These are phyloP conservation scores for Trichoderma parareesei DNA, from an alignment of 495 filamentous ascomycete species.

Conservation along the genomic window DNA sequence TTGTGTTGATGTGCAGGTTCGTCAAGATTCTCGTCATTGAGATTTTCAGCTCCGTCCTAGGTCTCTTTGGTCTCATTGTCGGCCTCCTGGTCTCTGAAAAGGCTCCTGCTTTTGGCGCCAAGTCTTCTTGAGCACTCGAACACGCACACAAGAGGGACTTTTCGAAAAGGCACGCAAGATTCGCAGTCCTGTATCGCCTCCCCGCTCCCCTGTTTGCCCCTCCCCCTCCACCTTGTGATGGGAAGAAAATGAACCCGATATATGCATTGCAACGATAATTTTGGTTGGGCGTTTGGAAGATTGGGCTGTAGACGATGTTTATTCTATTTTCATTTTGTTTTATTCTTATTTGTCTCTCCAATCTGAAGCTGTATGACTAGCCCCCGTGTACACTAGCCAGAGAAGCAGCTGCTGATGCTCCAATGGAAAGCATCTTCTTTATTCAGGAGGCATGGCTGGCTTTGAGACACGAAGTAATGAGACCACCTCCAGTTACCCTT, in stretches of 20 bases:
- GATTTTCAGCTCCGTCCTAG: constrained; percentile 97
- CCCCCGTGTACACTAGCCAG: constrained; percentile 7
- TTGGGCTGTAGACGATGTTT: neutral
- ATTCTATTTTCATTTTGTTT: neutral
- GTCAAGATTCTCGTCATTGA: constrained; percentile 98
- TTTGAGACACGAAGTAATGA: neutral
- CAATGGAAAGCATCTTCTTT: neutral
- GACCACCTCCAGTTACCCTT: neutral
- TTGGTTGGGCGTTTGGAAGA: constrained; percentile 14
- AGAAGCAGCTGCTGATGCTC: constrained; percentile 3
- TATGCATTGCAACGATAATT: constrained; percentile 9
- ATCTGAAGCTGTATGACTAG: constrained; percentile 10
- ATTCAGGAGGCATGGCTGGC: neutral
- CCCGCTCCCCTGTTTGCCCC: neutral
- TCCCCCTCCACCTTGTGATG: neutral
- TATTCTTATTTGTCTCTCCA: neutral
- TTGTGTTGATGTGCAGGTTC: constrained; percentile 51
- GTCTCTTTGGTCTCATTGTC: constrained; percentile 95
- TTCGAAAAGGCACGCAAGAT: neutral
- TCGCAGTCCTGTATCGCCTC: neutral
- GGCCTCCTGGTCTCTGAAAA: constrained; percentile 80
- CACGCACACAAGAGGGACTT: neutral
- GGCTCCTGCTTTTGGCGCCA: constrained; percentile 62
- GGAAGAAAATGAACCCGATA: neutral
- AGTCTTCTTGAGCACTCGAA: neutral